A percentile compares a stretch with the other conserved stretches of the same genome.
phyloP scores from a whole-genome alignment of 78 protist genomes.

The Dictyostelium capitatum region DNA sequence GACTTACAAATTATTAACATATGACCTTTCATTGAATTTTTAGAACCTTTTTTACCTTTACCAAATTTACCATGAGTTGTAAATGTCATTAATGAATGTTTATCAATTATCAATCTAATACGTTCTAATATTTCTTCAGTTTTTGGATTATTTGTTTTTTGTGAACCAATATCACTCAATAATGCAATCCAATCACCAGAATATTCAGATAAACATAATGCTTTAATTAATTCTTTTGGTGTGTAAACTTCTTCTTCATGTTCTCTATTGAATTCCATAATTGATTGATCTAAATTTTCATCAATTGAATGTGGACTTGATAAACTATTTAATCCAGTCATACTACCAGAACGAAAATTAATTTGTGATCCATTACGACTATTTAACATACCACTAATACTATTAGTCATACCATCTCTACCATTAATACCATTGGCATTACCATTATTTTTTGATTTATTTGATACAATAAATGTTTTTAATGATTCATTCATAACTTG shows the following conservation, averaged over 20 bases:
- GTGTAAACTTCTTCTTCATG: slow-evolving; percentile 50
- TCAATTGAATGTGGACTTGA: not conserved
- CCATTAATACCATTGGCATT: too few species aligned
- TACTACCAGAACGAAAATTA: not conserved
- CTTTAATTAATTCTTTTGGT: slow-evolving; percentile 44
- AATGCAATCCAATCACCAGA: slow-evolving; percentile 76
- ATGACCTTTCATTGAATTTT: slow-evolving; percentile 57
- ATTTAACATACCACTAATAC: not conserved
- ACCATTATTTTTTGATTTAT: not conserved
- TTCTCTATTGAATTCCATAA: slow-evolving; percentile 33
- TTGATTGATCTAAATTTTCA: slow-evolving; percentile 11
- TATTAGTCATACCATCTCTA: not conserved
- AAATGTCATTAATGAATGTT: slow-evolving; percentile 61
- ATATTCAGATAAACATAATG: slow-evolving; percentile 53
- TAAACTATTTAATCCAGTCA: not conserved
- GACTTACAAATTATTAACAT: slow-evolving; percentile 53
- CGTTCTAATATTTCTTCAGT: slow-evolving; percentile 63
- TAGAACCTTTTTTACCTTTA: slow-evolving; percentile 43
- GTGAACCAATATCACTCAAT: slow-evolving; percentile 30
- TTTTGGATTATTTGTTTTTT: slow-evolving; percentile 64
- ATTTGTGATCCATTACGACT: not conserved
- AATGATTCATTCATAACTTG: slow-evolving; percentile 64
- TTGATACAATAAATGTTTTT: slow-evolving; percentile 39
- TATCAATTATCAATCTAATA: slow-evolving; percentile 55
- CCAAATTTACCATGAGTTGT: slow-evolving; percentile 64